Conservation (phyloP, 1,139 yeast genomes). For the Candida pseudocylindracea region DNA sequence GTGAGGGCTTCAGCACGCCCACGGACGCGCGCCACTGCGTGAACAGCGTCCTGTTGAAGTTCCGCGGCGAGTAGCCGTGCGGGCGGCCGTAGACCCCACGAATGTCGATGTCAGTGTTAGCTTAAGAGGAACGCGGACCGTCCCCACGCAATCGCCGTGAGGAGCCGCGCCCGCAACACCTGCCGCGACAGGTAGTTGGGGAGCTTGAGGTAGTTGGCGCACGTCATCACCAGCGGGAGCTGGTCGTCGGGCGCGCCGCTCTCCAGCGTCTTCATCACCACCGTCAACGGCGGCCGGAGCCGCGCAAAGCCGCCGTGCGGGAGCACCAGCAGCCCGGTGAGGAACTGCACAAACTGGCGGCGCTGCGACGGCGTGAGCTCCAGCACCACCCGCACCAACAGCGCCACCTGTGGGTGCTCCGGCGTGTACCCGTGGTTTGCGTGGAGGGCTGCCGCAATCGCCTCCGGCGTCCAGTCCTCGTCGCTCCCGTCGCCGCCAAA, state of each 20-base stretch:
- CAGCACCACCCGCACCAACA: slow-evolving; percentile 36
- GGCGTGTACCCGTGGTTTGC: slow-evolving; percentile 84
- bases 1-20: slow-evolving; percentile 84
- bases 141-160: slow-evolving; percentile 69
- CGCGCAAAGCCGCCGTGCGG: slow-evolving; percentile 91
- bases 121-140: slow-evolving; percentile 61
- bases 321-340: slow-evolving; percentile 83
- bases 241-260: slow-evolving; percentile 58
- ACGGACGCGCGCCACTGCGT: slow-evolving; percentile 92
- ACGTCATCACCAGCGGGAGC: slow-evolving; percentile 94
- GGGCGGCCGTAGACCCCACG: too few species aligned
- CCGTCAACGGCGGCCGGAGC: slow-evolving; percentile 64
- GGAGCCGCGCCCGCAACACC: slow-evolving; percentile 32
- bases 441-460: slow-evolving; percentile 35
- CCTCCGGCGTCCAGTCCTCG: slow-evolving; percentile 70
- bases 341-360: slow-evolving; percentile 60
- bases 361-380: slow-evolving; percentile 29
- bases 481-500: slow-evolving; percentile 37
- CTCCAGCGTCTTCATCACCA: slow-evolving; percentile 65
- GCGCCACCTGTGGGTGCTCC: slow-evolving; percentile 42
- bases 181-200: slow-evolving; percentile 56
- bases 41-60: slow-evolving; percentile 62
- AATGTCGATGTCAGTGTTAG: too few species aligned
- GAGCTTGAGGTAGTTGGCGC: slow-evolving; percentile 81
- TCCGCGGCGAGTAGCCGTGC: not conserved